Conservation (phyloP, 345 rosid species). For the Theobroma cacao region DNA sequence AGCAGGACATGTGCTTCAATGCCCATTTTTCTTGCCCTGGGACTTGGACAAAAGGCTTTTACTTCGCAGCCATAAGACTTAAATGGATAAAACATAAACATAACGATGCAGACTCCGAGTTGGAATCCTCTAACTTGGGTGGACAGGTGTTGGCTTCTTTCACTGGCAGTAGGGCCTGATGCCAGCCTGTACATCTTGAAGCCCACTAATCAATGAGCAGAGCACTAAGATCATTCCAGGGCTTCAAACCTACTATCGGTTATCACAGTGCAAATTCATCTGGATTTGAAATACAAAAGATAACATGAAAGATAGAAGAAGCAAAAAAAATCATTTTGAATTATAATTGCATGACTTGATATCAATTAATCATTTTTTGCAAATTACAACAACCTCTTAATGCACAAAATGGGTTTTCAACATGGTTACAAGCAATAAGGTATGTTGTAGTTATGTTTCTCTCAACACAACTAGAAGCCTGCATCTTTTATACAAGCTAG, state of each 20-base stretch:
- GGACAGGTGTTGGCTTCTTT: background rate
- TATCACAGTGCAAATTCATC: background rate
- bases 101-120: background rate
- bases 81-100: no score
- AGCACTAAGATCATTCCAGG: no score
- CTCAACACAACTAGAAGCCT: background rate
- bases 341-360: background rate
- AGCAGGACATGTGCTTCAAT: background rate
- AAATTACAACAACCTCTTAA: slow-evolving; percentile 7
- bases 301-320: background rate
- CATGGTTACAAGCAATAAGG: background rate
- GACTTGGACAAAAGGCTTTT: background rate
- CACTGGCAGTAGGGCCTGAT: background rate
- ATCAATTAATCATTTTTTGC: background rate
- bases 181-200: no score
- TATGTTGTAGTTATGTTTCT: slow-evolving; percentile 7
- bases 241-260: background rate
- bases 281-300: background rate
- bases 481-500: slow-evolving; percentile 4
- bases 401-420: background rate
- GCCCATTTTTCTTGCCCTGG: background rate
- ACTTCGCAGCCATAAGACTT: background rate
- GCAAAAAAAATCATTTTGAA: background rate
- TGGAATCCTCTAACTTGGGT: background rate
- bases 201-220: background rate